Evolutionary conservation across 768 basidiomycete genomes (phyloP).

Genomic region (Calocybe cyanea): DNA sequence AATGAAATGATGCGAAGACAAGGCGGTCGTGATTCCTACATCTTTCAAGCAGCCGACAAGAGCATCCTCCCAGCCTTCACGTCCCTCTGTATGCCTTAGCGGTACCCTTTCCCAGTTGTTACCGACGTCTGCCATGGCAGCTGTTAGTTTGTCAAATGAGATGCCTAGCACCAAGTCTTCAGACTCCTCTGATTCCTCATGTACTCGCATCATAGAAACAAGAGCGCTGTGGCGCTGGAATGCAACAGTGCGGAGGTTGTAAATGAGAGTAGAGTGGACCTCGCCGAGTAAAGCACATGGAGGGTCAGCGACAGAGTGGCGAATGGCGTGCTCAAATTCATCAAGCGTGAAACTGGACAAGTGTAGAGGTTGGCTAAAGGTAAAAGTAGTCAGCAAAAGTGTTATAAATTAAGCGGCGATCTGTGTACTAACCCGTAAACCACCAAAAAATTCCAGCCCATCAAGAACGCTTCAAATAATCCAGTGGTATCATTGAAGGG

Average conservation of each 20-base stretch:
- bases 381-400: conserved; percentile 11
- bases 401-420: conserved; percentile 6
- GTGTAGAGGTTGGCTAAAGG: conserved; percentile 73
- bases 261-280: conserved; percentile 85
- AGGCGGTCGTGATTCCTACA: conserved; percentile 44
- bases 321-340: conserved; percentile 85
- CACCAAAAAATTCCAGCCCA: conserved; percentile 92
- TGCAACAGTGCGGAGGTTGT: conserved; percentile 79
- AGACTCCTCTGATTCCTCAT: conserved; percentile 37
- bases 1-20: background rate
- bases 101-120: conserved; percentile 85
- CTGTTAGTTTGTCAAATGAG: conserved; percentile 56
- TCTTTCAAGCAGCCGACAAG: conserved; percentile 86
- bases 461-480: conserved; percentile 80
- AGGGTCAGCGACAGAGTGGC: conserved; percentile 66
- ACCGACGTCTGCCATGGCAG: conserved; percentile 75
- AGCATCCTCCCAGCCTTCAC: conserved; percentile 90
- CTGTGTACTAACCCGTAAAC: conserved; percentile 78
- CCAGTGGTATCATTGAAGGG: conserved; percentile 65
- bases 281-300: conserved; percentile 81
- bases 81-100: conserved; percentile 65
- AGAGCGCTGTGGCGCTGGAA: conserved; percentile 75
- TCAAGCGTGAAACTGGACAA: conserved; percentile 89
- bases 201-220: conserved; percentile 53
- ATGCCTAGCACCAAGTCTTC: conserved; percentile 48